A percentile compares a stretch with the other conserved stretches of the same genome.
These are phyloP conservation scores for Gypsophila paniculata DNA, from an alignment of 179 eudicot genomes.

Conservation along the genomic window DNA sequence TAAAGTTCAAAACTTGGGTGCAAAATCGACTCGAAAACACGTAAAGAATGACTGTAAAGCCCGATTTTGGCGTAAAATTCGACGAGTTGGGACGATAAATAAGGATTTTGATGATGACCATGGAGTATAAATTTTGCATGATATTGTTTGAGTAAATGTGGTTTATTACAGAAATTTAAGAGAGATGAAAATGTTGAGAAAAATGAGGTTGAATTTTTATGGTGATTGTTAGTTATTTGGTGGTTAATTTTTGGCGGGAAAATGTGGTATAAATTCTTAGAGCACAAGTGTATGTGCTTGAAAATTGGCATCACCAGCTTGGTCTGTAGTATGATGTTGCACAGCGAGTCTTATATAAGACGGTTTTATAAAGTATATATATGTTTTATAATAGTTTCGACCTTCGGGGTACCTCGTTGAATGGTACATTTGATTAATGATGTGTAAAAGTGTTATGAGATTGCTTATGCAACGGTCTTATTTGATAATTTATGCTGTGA, in stretches of 20 bases:
- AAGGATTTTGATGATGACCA: constrained; percentile 35
- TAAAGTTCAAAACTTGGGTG: constrained; percentile 24
- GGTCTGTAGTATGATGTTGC: not conserved
- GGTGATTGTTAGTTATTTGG: constrained; percentile 8
- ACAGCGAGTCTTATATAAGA: too few relatives aligned
- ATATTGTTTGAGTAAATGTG: constrained; percentile 33
- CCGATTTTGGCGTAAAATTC: constrained; percentile 30
- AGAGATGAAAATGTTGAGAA: constrained; percentile 32
- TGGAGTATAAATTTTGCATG: constrained; percentile 40
- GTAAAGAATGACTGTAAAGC: constrained; percentile 12
- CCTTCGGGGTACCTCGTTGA: too few relatives aligned
- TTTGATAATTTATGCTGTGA: too few relatives aligned
- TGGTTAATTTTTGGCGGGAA: constrained; percentile 31
- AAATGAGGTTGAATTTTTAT: constrained; percentile 15
- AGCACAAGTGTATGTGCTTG: constrained; percentile 13
- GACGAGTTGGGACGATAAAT: constrained; percentile 27
- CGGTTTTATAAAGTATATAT: too few relatives aligned
- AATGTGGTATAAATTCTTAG: constrained; percentile 20
- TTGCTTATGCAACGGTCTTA: too few relatives aligned
- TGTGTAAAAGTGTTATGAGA: too few relatives aligned
- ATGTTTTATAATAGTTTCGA: too few relatives aligned
- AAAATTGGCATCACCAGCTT: constrained; percentile 16
- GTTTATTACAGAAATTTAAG: constrained; percentile 32
- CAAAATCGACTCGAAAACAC: constrained; percentile 24
- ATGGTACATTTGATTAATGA: too few relatives aligned